phyloP scores from a whole-genome alignment of 108 stramenopile species.

The Stephanodiscus minutulus region DNA sequence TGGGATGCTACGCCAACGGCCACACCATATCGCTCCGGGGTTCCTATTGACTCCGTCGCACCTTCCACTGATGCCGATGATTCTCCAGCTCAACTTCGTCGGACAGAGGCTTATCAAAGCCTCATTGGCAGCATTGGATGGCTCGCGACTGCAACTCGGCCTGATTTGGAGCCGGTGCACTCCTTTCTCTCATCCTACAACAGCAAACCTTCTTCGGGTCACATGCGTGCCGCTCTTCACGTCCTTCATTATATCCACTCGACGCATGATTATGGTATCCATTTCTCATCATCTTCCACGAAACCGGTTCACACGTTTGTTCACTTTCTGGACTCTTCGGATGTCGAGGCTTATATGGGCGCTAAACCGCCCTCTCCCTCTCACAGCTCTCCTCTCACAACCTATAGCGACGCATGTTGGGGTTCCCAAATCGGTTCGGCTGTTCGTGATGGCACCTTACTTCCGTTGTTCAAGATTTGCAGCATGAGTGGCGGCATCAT shows the following conservation, averaged over 20 bases:
- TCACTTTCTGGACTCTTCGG: neutral
- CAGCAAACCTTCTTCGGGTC: neutral
- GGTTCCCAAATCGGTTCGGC: neutral
- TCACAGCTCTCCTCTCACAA: neutral
- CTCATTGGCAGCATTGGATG: neutral
- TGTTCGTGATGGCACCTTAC: neutral
- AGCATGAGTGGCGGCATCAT: neutral
- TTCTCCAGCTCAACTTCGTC: constrained; percentile 2
- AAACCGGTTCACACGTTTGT: neutral
- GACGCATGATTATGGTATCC: neutral
- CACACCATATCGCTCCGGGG: constrained; percentile 29
- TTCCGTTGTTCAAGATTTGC: neutral
- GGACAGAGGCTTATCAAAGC: constrained; percentile 10
- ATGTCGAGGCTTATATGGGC: neutral
- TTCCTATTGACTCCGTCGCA: constrained; percentile 30
- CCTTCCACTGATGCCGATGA: neutral
- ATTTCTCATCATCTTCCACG: neutral
- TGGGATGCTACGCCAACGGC: constrained; percentile 5
- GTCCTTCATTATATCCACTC: neutral
- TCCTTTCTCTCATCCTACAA: neutral
- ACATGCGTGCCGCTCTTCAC: neutral
- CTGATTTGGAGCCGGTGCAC: neutral
- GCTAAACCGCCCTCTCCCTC: neutral
- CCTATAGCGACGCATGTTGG: constrained; percentile 2
- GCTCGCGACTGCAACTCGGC: neutral